phyloP scores from a whole-genome alignment of 2,329 filamentous ascomycete species.

The Amesomyces nigricolor region DNA sequence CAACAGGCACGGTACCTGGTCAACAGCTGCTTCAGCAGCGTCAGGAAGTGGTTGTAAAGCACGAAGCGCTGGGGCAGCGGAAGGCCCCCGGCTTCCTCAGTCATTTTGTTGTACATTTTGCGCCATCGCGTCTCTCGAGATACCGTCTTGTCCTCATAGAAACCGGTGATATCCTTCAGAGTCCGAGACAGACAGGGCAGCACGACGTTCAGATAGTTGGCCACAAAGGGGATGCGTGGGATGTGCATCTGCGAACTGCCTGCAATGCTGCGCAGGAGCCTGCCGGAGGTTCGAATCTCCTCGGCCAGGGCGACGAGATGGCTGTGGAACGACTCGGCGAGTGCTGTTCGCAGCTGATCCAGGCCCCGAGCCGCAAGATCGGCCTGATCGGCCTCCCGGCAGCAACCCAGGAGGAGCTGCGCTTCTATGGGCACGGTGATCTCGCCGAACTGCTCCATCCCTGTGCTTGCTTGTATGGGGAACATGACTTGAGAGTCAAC shows the following conservation, averaged over 20 bases:
- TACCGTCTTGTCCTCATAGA: conserved; percentile 46
- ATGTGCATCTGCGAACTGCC: conserved; percentile 49
- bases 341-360: conserved; percentile 42
- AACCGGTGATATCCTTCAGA: conserved; percentile 46
- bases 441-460: conserved; percentile 17
- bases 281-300: conserved; percentile 41
- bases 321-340: conserved; percentile 41
- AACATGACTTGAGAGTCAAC: not conserved
- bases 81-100: conserved; percentile 46
- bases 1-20: conserved; percentile 36
- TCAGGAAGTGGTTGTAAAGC: conserved; percentile 51
- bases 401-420: conserved; percentile 48
- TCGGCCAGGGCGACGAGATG: conserved; percentile 45
- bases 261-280: conserved; percentile 48
- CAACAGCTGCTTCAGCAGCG: conserved; percentile 45
- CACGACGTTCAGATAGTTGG: conserved; percentile 51
- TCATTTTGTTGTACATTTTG: conserved; percentile 53
- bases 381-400: conserved; percentile 48
- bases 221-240: conserved; percentile 44
- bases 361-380: conserved; percentile 44
- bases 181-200: conserved; percentile 51
- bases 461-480: not conserved
- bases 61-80: conserved; percentile 48
- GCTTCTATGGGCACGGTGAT: conserved; percentile 20
- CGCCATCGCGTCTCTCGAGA: conserved; percentile 49